Conservation (phyloP, 179 eudicot genomes). For the Vitellaria paradoxa region DNA sequence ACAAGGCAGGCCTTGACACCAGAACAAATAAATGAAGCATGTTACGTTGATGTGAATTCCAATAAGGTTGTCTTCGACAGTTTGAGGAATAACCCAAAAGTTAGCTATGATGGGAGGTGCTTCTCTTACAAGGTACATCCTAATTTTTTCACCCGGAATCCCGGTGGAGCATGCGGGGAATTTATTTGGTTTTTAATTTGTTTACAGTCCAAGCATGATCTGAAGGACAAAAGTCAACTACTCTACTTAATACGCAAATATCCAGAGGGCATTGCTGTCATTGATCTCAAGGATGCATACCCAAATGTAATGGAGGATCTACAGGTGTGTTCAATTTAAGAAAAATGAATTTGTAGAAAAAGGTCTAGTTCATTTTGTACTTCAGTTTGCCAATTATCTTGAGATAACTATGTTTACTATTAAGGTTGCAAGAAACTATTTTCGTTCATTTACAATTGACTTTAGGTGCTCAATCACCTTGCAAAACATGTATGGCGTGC, state of each 20-base stretch:
- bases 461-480: not conserved
- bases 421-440: not conserved
- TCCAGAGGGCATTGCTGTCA: too few relatives aligned
- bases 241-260: too few relatives aligned
- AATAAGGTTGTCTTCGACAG: constrained; percentile 48
- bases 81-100: constrained; percentile 71
- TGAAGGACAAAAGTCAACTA: constrained; percentile 28
- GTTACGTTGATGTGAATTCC: constrained; percentile 64
- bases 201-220: constrained; percentile 72
- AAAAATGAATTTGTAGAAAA: constrained; percentile 5
- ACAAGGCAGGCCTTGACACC: constrained; percentile 78
- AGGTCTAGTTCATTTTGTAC: not conserved
- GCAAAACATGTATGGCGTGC: not conserved
- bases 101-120: constrained; percentile 59
- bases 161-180: not conserved
- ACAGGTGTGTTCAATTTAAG: not conserved
- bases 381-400: not conserved
- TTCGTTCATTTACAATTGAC: not conserved
- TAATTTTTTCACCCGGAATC: constrained; percentile 3
- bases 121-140: constrained; percentile 82
- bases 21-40: constrained; percentile 70
- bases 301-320: too few relatives aligned
- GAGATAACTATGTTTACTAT: not conserved
- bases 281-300: too few relatives aligned
- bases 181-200: constrained; percentile 10